Evolutionary conservation across 2,329 filamentous ascomycete species (phyloP).

Genomic region (Ceratocystis cacaofunesta): DNA sequence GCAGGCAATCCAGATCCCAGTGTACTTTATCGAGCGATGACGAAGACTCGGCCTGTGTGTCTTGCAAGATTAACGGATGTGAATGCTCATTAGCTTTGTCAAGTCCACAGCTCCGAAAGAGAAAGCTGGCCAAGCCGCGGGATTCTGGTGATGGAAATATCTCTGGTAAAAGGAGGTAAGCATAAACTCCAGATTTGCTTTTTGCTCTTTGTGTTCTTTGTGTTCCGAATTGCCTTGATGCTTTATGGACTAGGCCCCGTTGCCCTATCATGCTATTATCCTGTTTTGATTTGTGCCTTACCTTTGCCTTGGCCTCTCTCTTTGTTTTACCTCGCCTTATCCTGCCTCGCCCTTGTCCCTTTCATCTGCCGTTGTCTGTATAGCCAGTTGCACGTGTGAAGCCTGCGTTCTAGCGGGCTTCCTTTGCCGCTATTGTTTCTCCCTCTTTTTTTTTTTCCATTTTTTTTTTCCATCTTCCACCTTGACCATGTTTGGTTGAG

Average conservation of each 20-base stretch:
- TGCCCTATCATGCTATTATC: background rate
- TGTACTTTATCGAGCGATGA: constrained; percentile 58
- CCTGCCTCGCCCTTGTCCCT: background rate
- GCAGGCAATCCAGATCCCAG: constrained; percentile 56
- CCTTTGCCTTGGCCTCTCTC: background rate
- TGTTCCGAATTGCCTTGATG: background rate
- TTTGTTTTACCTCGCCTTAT: background rate
- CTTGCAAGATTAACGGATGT: constrained; percentile 63
- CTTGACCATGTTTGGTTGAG: background rate
- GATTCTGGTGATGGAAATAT: constrained; percentile 40
- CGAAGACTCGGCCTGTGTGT: constrained; percentile 54
- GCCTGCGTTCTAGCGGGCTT: background rate
- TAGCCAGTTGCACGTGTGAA: constrained; percentile 5
- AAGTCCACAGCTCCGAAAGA: constrained; percentile 63
- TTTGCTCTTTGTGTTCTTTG: background rate
- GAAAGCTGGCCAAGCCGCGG: constrained; percentile 49
- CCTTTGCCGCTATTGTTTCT: background rate
- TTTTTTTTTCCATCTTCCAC: background rate
- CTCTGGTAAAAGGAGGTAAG: constrained; percentile 56
- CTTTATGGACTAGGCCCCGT: background rate
- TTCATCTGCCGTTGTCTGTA: constrained; percentile 6
- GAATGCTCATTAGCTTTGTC: constrained; percentile 60
- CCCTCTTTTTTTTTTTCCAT: background rate
- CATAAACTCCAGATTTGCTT: constrained; percentile 17
- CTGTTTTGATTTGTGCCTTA: too few relatives aligned